Evolutionary conservation across 495 filamentous ascomycete genomes (phyloP).

Genomic region (Xanthoparmelia taractica): DNA sequence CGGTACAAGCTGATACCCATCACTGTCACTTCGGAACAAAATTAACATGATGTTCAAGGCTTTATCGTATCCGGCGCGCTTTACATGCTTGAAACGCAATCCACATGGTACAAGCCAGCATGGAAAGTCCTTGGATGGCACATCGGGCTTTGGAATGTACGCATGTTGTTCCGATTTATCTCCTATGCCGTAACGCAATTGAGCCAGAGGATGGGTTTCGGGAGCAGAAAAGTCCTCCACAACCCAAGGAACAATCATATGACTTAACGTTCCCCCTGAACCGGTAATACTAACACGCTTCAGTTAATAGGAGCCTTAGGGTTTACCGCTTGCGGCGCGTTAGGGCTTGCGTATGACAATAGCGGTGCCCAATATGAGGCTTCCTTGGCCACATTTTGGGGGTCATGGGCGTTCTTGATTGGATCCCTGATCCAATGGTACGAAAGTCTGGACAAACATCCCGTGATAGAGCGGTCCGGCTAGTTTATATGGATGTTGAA

Average conservation of each 20-base stretch:
- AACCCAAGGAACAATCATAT: background rate
- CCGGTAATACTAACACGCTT: background rate
- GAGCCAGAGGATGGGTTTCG: background rate
- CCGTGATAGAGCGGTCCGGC: conserved; percentile 4
- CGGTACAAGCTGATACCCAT: background rate
- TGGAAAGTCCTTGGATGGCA: conserved; percentile 53
- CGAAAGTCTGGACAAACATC: conserved; percentile 16
- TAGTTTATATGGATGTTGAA: background rate
- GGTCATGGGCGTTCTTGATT: conserved; percentile 62
- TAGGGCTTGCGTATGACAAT: conserved; percentile 45
- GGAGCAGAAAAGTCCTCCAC: background rate
- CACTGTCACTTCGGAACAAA: background rate
- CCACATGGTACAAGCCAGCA: conserved; percentile 57
- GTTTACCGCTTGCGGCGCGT: conserved; percentile 46
- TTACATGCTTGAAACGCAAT: conserved; percentile 65
- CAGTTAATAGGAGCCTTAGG: background rate
- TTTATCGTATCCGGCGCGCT: conserved; percentile 32
- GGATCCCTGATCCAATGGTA: conserved; percentile 59
- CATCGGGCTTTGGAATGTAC: conserved; percentile 50
- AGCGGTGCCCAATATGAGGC: conserved; percentile 51
- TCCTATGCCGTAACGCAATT: background rate
- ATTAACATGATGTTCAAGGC: background rate
- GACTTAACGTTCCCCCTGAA: background rate
- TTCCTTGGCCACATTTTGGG: conserved; percentile 57
- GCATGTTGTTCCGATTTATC: background rate